Percentiles rank a stretch among this genome's conserved stretches.
These are phyloP conservation scores for Peniophora sp. DNA, from an alignment of 1,284 basidiomycete genomes.

Conservation along the genomic window DNA sequence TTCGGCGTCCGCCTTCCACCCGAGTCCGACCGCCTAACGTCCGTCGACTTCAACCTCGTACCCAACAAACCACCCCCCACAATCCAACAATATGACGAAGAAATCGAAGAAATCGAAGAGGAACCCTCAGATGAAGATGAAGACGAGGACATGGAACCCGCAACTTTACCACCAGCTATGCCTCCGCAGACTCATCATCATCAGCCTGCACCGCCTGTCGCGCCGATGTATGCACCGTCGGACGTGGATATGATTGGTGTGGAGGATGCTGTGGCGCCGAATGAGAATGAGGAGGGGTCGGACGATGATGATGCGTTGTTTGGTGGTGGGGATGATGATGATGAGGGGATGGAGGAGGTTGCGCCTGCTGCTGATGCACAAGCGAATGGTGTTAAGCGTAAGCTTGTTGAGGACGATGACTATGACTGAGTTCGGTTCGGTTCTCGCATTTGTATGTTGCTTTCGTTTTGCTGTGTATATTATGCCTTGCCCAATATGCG, in stretches of 20 bases:
- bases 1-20: conserved; percentile 91
- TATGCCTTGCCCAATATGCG: too few species aligned
- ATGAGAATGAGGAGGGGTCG: conserved; percentile 50
- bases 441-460: conserved; percentile 1
- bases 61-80: conserved; percentile 79
- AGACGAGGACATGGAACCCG: conserved; percentile 51
- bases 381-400: conserved; percentile 62
- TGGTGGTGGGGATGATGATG: conserved; percentile 58
- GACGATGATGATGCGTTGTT: conserved; percentile 61
- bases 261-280: conserved; percentile 32
- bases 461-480: conserved; percentile 2
- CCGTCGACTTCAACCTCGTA: conserved; percentile 89
- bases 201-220: conserved; percentile 29
- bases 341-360: conserved; percentile 72
- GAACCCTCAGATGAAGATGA: conserved; percentile 58
- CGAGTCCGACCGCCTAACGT: conserved; percentile 74
- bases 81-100: conserved; percentile 68
- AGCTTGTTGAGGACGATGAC: conserved; percentile 78
- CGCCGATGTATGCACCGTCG: background rate
- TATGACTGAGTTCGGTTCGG: conserved; percentile 46
- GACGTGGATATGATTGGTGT: conserved; percentile 56
- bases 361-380: conserved; percentile 36
- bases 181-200: conserved; percentile 46
- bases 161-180: conserved; percentile 35
- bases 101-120: conserved; percentile 71